phyloP scores from a whole-genome alignment of 169 alveolate species.

The Cryptosporidium ubiquitum region DNA sequence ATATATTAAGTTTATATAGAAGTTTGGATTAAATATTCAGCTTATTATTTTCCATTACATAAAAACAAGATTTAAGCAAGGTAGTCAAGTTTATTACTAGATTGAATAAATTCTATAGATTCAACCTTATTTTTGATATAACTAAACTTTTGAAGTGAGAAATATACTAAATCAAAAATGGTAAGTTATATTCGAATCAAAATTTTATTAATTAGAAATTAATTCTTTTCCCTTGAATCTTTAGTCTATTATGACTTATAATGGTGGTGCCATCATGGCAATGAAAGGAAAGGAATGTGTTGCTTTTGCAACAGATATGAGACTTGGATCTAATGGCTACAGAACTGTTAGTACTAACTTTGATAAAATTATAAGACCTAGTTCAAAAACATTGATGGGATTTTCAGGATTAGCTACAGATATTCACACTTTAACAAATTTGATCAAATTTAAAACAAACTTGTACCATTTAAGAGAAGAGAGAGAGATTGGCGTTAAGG shows the following conservation, averaged over 20 bases:
- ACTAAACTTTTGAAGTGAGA: background rate
- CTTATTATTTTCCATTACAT: background rate
- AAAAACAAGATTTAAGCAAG: background rate
- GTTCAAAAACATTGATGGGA: conserved; percentile 88
- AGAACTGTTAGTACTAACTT: conserved; percentile 88
- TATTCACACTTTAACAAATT: conserved; percentile 87
- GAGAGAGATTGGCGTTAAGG: conserved; percentile 88
- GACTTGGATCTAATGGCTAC: conserved; percentile 91
- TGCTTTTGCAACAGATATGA: conserved; percentile 94
- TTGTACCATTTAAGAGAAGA: conserved; percentile 89
- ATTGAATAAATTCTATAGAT: background rate
- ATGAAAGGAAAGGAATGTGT: conserved; percentile 96
- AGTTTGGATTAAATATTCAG: background rate
- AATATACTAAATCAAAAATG: background rate
- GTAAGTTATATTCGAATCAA: background rate
- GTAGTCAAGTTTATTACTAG: background rate
- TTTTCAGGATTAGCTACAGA: conserved; percentile 94
- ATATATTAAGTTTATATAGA: background rate
- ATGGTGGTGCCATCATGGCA: conserved; percentile 97
- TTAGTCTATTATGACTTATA: conserved; percentile 85
- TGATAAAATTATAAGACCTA: conserved; percentile 90
- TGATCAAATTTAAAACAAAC: conserved; percentile 88
- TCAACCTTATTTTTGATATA: background rate
- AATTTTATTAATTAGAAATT: too few relatives aligned
- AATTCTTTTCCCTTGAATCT: background rate